A percentile compares a stretch with the other conserved stretches of the same genome.
phyloP scores from a whole-genome alignment of 2,329 filamentous ascomycete genomes.

The Phaeosphaeria sp. region DNA sequence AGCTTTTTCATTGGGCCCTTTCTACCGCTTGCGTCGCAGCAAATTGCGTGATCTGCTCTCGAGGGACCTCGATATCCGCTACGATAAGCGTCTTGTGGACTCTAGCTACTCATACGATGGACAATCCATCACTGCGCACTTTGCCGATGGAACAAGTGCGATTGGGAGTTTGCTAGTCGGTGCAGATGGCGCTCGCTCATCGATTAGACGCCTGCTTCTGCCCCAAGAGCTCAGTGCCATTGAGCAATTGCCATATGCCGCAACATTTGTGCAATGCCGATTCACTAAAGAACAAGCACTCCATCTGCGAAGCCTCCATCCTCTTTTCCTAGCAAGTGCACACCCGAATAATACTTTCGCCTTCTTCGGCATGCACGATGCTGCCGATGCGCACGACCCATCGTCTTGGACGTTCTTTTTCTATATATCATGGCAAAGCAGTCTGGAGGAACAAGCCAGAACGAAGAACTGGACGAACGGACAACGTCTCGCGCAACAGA shows the following conservation, averaged over 20 bases:
- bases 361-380: slow-evolving; percentile 57
- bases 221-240: slow-evolving; percentile 36
- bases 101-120: slow-evolving; percentile 44
- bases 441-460: slow-evolving; percentile 50
- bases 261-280: slow-evolving; percentile 54
- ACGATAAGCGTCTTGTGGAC: slow-evolving; percentile 48
- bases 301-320: slow-evolving; percentile 54
- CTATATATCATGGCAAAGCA: slow-evolving; percentile 56
- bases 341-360: slow-evolving; percentile 55
- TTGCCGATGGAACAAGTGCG: slow-evolving; percentile 39
- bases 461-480: slow-evolving; percentile 45
- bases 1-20: slow-evolving; percentile 40
- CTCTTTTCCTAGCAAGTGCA: slow-evolving; percentile 52
- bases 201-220: slow-evolving; percentile 37
- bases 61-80: slow-evolving; percentile 39
- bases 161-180: slow-evolving; percentile 45
- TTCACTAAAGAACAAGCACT: slow-evolving; percentile 54
- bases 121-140: slow-evolving; percentile 43
- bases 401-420: slow-evolving; percentile 56
- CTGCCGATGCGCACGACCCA: slow-evolving; percentile 45
- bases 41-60: slow-evolving; percentile 43
- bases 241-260: slow-evolving; percentile 52
- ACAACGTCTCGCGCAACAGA: slow-evolving; percentile 50
- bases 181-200: slow-evolving; percentile 46
- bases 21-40: slow-evolving; percentile 46